A percentile compares a stretch with the other conserved stretches of the same genome.
Evolutionary conservation across 176 grass and related monocot genomes (phyloP).

Genomic region (Cenchrus purpureus): DNA sequence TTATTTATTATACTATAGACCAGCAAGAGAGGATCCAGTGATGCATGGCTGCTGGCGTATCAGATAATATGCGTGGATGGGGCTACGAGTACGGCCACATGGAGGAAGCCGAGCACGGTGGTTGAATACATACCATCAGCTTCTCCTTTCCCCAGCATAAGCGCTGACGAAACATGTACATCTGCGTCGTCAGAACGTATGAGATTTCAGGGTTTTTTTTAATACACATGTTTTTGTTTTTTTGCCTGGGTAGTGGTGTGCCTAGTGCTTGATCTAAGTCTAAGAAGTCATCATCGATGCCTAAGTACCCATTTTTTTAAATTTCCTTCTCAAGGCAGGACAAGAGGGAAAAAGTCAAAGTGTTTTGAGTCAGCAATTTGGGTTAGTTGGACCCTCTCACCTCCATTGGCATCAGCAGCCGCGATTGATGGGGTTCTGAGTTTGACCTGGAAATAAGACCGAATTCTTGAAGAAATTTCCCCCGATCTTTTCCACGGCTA

Average conservation of each 20-base stretch:
- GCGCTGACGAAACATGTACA: conserved; percentile 34
- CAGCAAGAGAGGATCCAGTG: not conserved
- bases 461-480: not conserved
- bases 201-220: not conserved
- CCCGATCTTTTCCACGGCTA: conserved; percentile 7
- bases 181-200: not conserved
- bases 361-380: not conserved
- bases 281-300: not conserved
- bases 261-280: not conserved
- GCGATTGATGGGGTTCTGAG: not conserved
- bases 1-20: not conserved
- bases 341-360: conserved; percentile 24
- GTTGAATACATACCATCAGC: not conserved
- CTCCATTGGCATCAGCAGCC: not conserved
- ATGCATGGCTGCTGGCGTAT: conserved; percentile 14
- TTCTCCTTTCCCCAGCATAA: conserved; percentile 10
- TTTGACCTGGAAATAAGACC: conserved; percentile 19
- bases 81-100: conserved; percentile 9
- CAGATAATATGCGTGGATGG: not conserved
- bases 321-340: not conserved
- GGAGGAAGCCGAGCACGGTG: not conserved
- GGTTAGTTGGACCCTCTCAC: conserved; percentile 11
- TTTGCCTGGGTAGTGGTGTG: not conserved
- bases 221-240: not conserved
- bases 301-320: not conserved